Base-by-base conservation (phyloP, 2,329 filamentous ascomycete species). In the Xylaria sp. region DNA sequence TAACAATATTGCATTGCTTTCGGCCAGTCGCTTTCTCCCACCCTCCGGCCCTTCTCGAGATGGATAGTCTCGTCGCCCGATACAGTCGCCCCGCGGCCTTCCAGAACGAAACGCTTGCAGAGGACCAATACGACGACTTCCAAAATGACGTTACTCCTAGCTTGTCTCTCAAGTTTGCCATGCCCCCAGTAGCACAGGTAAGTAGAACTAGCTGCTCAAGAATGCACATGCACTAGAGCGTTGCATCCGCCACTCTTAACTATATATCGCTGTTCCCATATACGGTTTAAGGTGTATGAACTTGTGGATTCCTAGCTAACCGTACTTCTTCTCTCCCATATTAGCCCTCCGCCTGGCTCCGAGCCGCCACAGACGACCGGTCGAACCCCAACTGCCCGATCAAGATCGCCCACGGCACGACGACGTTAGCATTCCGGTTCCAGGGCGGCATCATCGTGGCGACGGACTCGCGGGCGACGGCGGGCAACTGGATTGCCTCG, bases 341-440 rank as follows among this genome's bases (percentile, higher is more conserved):
- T 53, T 59, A 97, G 93, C 92, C 93, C 75, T 92, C 94, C 72
- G 90, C 93, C 78, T 99, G 96, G 92, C 93, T 99, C 78, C 94
- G 96, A 80, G 93, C 96, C 75, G 93, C 93, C 82, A 98, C 96
- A 75, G 96, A 99, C 85, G 96, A 99, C 88, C 91, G 94, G 82
- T 91, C 94, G 77, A 99, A 99, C 86, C 94, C 96, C 68, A 90
- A 92, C 83, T 98, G 94, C 83, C 96, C 96, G 75, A 99, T 99
- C 88, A 99, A 99, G 88, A 94, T 99, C 78, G 96, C 96, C 72
- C 96, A 99, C 89, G 96, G 96, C 79, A 99, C 96, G 70, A 99
- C 96, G 68, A 99, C 96, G 61, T 90, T 99, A 70, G 95, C 94
- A 71, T 99, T 99, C 88, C 91, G 95, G 80, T 99, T 98, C 88